Evolutionary conservation across 257 asterid genomes (phyloP).

Genomic region (Datura wrightii): DNA sequence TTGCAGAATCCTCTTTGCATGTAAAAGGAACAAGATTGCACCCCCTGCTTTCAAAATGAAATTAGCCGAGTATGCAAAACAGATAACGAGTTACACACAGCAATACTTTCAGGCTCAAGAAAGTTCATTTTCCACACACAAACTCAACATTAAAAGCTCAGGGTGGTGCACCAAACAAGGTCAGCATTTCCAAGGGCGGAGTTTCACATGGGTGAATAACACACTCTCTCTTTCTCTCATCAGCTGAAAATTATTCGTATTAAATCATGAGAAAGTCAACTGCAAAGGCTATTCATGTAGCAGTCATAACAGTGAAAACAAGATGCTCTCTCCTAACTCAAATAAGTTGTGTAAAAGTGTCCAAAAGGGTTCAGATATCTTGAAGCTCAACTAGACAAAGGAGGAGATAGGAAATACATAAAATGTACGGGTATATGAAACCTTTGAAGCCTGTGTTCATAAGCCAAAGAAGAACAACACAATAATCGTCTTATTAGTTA

Average conservation of each 20-base stretch:
- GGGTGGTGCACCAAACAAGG: not conserved
- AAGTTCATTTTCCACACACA: not conserved
- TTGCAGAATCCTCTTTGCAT: slow-evolving; percentile 82
- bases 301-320: not conserved
- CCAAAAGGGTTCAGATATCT: not conserved
- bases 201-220: not conserved
- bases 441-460: not conserved
- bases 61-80: not conserved
- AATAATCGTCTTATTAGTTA: not conserved
- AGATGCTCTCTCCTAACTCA: not conserved
- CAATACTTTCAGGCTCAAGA: not conserved
- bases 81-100: not conserved
- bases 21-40: slow-evolving; percentile 79
- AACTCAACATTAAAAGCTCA: not conserved
- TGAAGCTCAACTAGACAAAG: not conserved
- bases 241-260: too few species aligned
- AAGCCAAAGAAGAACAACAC: not conserved
- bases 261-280: not conserved
- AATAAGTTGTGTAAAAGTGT: not conserved
- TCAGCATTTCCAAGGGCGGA: not conserved
- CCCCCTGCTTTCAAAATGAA: slow-evolving; percentile 56
- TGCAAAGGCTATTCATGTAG: not conserved
- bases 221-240: not conserved
- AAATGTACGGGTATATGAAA: not conserved
- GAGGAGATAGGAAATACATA: not conserved